Evolutionary conservation across 202 grass and related monocot genomes (phyloP).

Genomic region (Digitaria exilis): DNA sequence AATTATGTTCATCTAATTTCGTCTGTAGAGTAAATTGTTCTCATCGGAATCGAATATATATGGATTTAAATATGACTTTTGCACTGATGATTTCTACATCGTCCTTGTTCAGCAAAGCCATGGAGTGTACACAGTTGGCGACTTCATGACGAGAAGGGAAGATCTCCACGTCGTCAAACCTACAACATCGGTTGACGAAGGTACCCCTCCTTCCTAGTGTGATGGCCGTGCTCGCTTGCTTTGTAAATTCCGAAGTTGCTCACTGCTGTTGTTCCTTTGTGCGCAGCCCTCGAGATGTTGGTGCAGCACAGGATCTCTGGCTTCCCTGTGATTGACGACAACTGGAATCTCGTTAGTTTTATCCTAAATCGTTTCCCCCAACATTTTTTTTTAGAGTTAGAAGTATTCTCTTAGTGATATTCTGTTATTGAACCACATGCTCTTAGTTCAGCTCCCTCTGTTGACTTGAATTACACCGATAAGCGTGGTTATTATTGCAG

Average conservation of each 20-base stretch:
- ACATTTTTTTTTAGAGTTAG: not conserved
- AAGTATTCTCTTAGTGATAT: not conserved
- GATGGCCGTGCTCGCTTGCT: not conserved
- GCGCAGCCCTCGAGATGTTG: slow-evolving; percentile 67
- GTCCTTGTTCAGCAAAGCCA: slow-evolving; percentile 55
- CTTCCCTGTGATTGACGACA: slow-evolving; percentile 89
- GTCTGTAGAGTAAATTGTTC: not conserved
- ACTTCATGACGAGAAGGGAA: slow-evolving; percentile 86
- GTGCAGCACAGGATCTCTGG: slow-evolving; percentile 80
- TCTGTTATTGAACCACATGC: not conserved
- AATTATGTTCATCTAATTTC: not conserved
- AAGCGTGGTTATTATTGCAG: not conserved
- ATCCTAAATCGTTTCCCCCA: not conserved
- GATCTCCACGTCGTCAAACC: slow-evolving; percentile 65
- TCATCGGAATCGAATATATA: not conserved
- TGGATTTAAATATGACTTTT: not conserved
- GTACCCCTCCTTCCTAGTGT: slow-evolving; percentile 30
- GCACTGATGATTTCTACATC: not conserved
- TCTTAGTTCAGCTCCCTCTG: not conserved
- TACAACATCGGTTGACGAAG: slow-evolving; percentile 73
- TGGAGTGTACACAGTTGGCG: slow-evolving; percentile 74
- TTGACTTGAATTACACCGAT: not conserved
- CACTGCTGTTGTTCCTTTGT: slow-evolving; percentile 21
- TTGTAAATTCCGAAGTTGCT: not conserved
- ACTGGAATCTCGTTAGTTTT: slow-evolving; percentile 68